Evolutionary conservation across 441 rosid species (phyloP).

Genomic region (Pelargonium myrrhifolium): DNA sequence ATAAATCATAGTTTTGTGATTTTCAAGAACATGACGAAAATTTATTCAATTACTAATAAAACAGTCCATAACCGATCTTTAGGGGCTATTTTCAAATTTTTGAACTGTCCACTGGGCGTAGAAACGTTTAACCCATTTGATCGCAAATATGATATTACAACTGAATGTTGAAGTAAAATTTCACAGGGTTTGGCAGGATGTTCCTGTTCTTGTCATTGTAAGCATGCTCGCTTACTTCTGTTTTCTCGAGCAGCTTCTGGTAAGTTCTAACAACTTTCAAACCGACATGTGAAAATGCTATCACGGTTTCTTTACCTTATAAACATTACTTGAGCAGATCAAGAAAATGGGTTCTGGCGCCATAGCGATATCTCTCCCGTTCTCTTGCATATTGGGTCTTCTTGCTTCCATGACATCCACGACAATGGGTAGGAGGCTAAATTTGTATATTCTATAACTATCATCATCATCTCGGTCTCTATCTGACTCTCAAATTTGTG

Average conservation of each 20-base stretch:
- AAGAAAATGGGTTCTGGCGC: slow-evolving; percentile 79
- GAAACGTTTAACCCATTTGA: too few species aligned
- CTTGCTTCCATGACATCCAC: slow-evolving; percentile 88
- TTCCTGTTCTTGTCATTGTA: slow-evolving; percentile 74
- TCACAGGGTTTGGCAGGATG: slow-evolving; percentile 88
- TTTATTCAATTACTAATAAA: too few species aligned
- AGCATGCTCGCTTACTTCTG: slow-evolving; percentile 84
- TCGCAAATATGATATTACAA: neutral
- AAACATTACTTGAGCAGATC: slow-evolving; percentile 34
- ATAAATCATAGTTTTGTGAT: too few species aligned
- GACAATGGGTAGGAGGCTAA: slow-evolving; percentile 66
- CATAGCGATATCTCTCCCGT: slow-evolving; percentile 87
- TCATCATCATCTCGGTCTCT: slow-evolving; percentile 10
- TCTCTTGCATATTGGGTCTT: slow-evolving; percentile 83
- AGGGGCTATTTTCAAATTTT: too few species aligned
- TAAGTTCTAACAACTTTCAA: slow-evolving; percentile 23
- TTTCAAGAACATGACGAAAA: too few species aligned
- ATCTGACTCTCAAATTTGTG: slow-evolving; percentile 13
- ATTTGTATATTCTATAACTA: slow-evolving; percentile 2
- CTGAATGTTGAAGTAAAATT: slow-evolving; percentile 6
- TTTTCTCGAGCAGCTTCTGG: slow-evolving; percentile 93
- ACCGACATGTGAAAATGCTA: slow-evolving; percentile 12
- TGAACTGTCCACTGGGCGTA: too few species aligned
- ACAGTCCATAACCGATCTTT: too few species aligned
- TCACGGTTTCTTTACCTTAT: slow-evolving; percentile 8